Evolutionary conservation across 306 rosid genomes (phyloP).

Genomic region (Fragaria iinumae): DNA sequence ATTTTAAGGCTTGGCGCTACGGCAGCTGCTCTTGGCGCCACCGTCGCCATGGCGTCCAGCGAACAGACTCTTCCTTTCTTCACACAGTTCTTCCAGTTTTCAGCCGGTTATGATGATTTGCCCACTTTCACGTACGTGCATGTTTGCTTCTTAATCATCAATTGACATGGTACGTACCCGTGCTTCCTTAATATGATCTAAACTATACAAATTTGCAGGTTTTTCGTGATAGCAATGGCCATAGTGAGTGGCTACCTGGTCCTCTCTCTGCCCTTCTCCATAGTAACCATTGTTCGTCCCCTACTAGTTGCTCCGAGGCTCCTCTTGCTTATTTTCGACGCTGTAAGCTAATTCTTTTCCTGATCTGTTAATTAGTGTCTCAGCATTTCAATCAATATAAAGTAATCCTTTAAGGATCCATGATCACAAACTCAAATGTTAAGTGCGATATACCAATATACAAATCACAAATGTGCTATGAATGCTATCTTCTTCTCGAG

Average conservation of each 20-base stretch:
- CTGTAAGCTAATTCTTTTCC: constrained; percentile 29
- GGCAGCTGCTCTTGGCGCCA: constrained; percentile 47
- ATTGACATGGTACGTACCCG: not conserved
- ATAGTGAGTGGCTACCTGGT: constrained; percentile 59
- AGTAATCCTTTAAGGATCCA: not conserved
- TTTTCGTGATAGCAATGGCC: constrained; percentile 63
- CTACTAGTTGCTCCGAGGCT: constrained; percentile 50
- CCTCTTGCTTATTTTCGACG: constrained; percentile 51
- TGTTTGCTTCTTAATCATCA: not conserved
- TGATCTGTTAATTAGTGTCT: no score
- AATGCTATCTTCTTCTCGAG: no score
- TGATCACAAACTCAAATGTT: not conserved
- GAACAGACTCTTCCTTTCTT: constrained; percentile 61
- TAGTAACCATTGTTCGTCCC: constrained; percentile 55
- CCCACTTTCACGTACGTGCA: constrained; percentile 48
- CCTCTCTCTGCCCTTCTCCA: constrained; percentile 63
- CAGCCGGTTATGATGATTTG: constrained; percentile 56
- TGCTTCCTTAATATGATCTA: not conserved
- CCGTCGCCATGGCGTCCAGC: constrained; percentile 46
- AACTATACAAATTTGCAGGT: constrained; percentile 39
- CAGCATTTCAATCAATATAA: no score
- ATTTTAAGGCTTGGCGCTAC: constrained; percentile 56
- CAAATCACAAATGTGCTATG: no score
- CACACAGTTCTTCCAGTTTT: constrained; percentile 74
- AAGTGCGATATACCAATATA: not conserved